Evolutionary conservation across 116 monocot species (phyloP), one percentile per base, ranked within the genome.

Genomic region (Phalaenopsis hybrid): DNA sequence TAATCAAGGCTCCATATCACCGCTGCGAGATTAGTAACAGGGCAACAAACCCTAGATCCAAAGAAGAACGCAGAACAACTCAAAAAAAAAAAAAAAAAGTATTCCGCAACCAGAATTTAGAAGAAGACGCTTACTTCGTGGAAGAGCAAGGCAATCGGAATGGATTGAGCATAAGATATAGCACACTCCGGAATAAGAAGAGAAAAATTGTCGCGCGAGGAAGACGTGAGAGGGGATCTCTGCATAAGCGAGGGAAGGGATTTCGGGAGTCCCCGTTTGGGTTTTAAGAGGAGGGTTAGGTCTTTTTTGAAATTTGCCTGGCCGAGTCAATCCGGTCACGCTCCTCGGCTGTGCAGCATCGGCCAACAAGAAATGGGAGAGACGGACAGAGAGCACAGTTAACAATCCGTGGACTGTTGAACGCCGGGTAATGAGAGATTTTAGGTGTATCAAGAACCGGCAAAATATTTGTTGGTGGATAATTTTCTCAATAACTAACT

Each of bases 41-140:
- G 1, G 45, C 44, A 45, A n/a, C 75, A 44, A 75, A 75, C 75
- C 77, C 77, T 51, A 77, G 50, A 50, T 77, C 77, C 48, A 43
- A 51, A 44, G 11, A 5, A 51, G 51, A 48, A 51, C 50, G 50
- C 51, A 28, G 6, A 20, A 45, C 2, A 45, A 75, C 75, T 45
- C 31, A 31, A 31, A 31, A 31, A 31, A 31, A 0, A 31, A 31
- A 31, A 31, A 31, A 31, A 18, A 18, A n/a, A n/a, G 21, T 51
- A 51, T 25, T 51, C 12, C 44, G 7, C 0, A n/a, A 75, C 0
- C 46, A 46, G 15, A 75, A 20, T 33, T 17, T 33, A 75, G 75
- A 75, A 46, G n/a, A 25, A 77, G 23, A 50, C 20, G 77, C 48
- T 50, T 77, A 77, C 77, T 48, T 51, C 50, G 51, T 51, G 16